Base-by-base conservation (phyloP, 2,329 filamentous ascomycete genomes). In the Diaporthe humulicola region DNA sequence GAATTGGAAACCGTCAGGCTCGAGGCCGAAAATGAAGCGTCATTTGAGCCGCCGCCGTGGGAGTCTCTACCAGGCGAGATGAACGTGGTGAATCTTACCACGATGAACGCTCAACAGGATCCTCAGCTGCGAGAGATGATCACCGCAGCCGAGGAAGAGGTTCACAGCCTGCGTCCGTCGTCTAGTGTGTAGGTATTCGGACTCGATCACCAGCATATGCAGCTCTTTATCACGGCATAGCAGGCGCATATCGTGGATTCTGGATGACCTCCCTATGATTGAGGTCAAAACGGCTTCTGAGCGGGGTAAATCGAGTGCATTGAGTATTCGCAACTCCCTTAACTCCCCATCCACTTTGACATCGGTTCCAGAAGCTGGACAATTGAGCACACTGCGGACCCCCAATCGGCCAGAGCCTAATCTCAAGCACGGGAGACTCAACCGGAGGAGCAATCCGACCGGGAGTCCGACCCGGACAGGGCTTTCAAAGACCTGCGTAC, bases 401-500 rank as follows among this genome's bases (percentile, higher is more conserved):
- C 25, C n/a, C n/a, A n/a, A n/a, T n/a, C n/a, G n/a, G n/a, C n/a
- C n/a, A n/a, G n/a, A n/a, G n/a, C n/a, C n/a, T n/a, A n/a, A n/a
- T n/a, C n/a, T n/a, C n/a, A n/a, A n/a, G n/a, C n/a, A n/a, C n/a
- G n/a, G n/a, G n/a, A n/a, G n/a, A n/a, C n/a, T n/a, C n/a, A n/a
- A n/a, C n/a, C n/a, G n/a, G n/a, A n/a, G n/a, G n/a, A n/a, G n/a
- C n/a, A n/a, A n/a, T n/a, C n/a, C n/a, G n/a, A n/a, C n/a, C n/a
- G n/a, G n/a, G n/a, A n/a, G n/a, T n/a, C n/a, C n/a, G 78, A 90
- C 33, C 81, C 85, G 3, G 89, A 91, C 28, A 90, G 90, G 80
- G 84, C 86, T 50, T 87, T 90, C 75, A 91, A 91, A 76, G 89
- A 91, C 70, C 81, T 91, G 57, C 81, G 90, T 91, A 86, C 77